Base-by-base conservation (phyloP, 257 asterid species). In the Henckelia pumila region DNA sequence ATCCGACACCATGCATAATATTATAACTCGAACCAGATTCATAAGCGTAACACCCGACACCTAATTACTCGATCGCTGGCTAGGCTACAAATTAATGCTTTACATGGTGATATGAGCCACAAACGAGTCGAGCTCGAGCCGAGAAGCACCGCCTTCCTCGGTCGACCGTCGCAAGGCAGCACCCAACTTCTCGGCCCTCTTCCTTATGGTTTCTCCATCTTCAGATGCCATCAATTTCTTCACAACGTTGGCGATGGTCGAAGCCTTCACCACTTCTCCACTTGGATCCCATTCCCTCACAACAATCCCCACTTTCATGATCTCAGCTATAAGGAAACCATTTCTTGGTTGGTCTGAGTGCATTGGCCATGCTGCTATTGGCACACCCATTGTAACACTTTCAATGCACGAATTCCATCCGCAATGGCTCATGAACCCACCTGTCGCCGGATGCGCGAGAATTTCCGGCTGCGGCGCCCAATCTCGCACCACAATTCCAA, bases 281-380 rank as follows among this genome's bases (percentile, higher is more conserved):
- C 78, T 71, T 56, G 47, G 33, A 24, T 14, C 28, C 88, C 88
- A 83, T 17, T 68, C 85, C 71, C 70, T 77, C 30, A 71, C 84
- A 16, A 37, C 60, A 1, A 83, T 8, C 8, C 87, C 87, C 26
- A 69, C 59, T 26, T 20, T 61, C 75, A 76, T n/a, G 21, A 76
- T 28, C 4, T 76, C 66, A 2, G 73, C 62, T 1, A 76, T 61
- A 24, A 79, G 78, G 53, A 17, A 21, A 3, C 69, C 10, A 63
- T 82, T 82, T 6, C 60, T 66, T 1, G 87, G 87, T 28, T 82
- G 86, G 29, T 82, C 86, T 3, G 84, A 79, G 29, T 79, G 84
- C 84, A 82, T 79, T 1, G 84, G 84, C 86, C 86, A 82, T 7
- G 86, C 77, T 16, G 82, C 84, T 2, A 78, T 62, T 8, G 86